Conservation (phyloP, 169 alveolate species). For the Plasmodium sp. region DNA sequence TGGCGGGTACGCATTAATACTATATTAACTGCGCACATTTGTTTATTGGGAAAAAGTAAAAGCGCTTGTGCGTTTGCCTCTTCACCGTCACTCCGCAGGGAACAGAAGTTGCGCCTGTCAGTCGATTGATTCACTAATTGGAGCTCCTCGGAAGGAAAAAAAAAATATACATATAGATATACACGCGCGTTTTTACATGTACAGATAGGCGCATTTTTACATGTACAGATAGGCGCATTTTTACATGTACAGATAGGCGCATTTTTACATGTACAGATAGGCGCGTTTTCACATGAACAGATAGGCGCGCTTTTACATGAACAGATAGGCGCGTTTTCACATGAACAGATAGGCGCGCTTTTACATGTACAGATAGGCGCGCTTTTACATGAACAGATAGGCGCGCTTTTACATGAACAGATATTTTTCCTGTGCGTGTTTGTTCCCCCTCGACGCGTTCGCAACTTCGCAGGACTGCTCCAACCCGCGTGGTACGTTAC, state of each 20-base stretch:
- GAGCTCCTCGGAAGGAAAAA: not conserved
- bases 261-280: not conserved
- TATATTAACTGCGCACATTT: not conserved
- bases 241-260: not conserved
- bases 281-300: too few species aligned
- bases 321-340: not conserved
- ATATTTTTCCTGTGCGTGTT: not conserved
- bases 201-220: not conserved
- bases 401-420: not conserved
- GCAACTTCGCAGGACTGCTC: not conserved
- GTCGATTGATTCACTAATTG: not conserved
- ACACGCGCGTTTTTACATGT: not conserved
- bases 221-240: too few species aligned
- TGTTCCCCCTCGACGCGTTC: not conserved
- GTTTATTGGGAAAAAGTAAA: not conserved
- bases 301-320: not conserved
- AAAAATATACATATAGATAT: not conserved
- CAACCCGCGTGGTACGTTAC: not conserved
- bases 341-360: not conserved
- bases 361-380: not conserved
- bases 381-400: too few species aligned
- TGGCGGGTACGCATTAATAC: not conserved
- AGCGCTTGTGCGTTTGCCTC: not conserved
- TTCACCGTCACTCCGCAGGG: not conserved
- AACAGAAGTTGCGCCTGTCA: not conserved